Percentiles rank a stretch among this genome's conserved stretches.
Conservation (phyloP, 2,329 filamentous ascomycete species). For the Nigrospora oryzae region DNA sequence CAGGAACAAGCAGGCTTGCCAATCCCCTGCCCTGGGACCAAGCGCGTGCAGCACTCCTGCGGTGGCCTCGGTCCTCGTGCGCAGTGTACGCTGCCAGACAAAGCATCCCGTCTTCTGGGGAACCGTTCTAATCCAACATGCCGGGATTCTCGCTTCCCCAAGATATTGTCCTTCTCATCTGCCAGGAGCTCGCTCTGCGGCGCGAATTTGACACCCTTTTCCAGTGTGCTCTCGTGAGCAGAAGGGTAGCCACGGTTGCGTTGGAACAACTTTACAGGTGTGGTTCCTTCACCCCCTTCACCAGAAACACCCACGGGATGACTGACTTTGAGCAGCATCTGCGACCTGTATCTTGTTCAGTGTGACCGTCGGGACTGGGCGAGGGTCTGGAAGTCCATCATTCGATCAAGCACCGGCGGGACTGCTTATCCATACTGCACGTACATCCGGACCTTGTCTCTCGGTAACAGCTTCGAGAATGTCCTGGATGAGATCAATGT, state of each 20-base stretch:
- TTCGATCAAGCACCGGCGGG: slow-evolving; percentile 52
- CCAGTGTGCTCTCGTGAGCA: slow-evolving; percentile 46
- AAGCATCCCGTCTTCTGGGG: too few species aligned
- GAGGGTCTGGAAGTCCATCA: slow-evolving; percentile 59
- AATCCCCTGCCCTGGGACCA: too few species aligned
- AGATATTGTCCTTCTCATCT: slow-evolving; percentile 54
- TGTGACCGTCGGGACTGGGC: slow-evolving; percentile 42
- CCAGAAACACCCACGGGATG: neutral
- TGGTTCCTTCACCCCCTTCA: slow-evolving; percentile 6
- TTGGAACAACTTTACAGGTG: slow-evolving; percentile 57
- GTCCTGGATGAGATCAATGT: slow-evolving; percentile 44
- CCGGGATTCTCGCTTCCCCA: slow-evolving; percentile 31
- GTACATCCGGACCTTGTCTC: slow-evolving; percentile 56
- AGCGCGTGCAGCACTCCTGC: too few species aligned
- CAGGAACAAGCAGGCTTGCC: too few species aligned
- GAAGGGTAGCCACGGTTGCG: slow-evolving; percentile 47
- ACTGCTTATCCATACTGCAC: slow-evolving; percentile 63
- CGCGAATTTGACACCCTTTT: slow-evolving; percentile 54
- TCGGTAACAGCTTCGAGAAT: slow-evolving; percentile 47
- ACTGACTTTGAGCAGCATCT: slow-evolving; percentile 28
- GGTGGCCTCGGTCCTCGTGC: too few species aligned
- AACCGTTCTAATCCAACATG: slow-evolving; percentile 1
- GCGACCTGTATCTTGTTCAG: slow-evolving; percentile 35
- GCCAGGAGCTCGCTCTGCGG: slow-evolving; percentile 45
- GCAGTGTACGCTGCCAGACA: too few species aligned